A percentile compares a stretch with the other conserved stretches of the same genome.
These are phyloP conservation scores for Metarhizium album DNA, from an alignment of 2,329 filamentous ascomycete species.

Conservation along the genomic window DNA sequence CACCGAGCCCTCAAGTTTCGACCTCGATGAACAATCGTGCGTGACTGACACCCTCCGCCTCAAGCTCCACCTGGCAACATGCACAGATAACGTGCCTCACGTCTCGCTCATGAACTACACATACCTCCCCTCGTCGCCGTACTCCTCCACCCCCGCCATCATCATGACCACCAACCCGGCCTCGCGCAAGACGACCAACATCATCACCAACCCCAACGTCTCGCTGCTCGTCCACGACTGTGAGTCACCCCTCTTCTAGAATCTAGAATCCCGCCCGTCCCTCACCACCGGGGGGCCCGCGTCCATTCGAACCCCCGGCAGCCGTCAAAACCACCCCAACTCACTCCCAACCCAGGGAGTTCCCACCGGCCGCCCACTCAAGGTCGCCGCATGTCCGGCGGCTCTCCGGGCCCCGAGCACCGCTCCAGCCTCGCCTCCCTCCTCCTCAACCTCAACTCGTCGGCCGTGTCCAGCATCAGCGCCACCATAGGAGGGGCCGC, in stretches of 20 bases:
- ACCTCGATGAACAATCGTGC: no score
- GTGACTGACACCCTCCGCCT: not conserved
- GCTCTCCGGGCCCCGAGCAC: constrained; percentile 52
- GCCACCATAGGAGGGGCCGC: constrained; percentile 91
- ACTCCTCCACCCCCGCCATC: constrained; percentile 64
- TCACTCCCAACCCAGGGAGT: constrained; percentile 47
- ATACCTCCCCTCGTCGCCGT: constrained; percentile 73
- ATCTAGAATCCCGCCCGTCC: no score
- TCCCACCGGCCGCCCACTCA: constrained; percentile 80
- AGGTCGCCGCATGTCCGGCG: constrained; percentile 44
- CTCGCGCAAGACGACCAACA: constrained; percentile 71
- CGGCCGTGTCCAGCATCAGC: constrained; percentile 76
- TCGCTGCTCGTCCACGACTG: constrained; percentile 94
- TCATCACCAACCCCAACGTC: constrained; percentile 74
- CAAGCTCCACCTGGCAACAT: constrained; percentile 91
- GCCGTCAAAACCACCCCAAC: not conserved
- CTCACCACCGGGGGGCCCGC: no score
- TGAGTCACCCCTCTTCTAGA: constrained; percentile 21
- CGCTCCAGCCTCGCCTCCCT: constrained; percentile 71
- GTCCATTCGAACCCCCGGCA: no score
- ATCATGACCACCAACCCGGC: constrained; percentile 84
- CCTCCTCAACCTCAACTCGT: constrained; percentile 83
- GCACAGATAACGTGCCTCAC: constrained; percentile 70
- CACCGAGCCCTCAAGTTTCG: no score
- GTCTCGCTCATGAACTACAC: constrained; percentile 99